Percentiles rank a stretch among this genome's conserved stretches.
phyloP scores from a whole-genome alignment of 148 eudicot species.

The Rhododendron williamsianum region DNA sequence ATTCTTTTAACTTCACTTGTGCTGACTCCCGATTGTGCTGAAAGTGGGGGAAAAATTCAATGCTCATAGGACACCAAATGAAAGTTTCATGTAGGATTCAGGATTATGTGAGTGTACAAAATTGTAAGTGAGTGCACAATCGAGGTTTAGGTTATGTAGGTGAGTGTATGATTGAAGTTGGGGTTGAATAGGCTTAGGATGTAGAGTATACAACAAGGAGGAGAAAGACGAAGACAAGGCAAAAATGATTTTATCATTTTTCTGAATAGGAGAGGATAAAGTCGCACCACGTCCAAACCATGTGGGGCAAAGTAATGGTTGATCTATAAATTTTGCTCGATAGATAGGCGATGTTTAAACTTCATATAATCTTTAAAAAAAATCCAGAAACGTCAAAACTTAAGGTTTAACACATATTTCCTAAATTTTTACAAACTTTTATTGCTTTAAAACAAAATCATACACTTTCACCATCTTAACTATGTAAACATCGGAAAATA shows the following conservation, averaged over 20 bases:
- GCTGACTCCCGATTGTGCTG: background rate
- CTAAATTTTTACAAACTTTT: background rate
- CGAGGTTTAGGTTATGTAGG: background rate
- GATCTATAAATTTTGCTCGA: background rate
- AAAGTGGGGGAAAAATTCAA: background rate
- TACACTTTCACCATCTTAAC: background rate
- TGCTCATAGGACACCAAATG: background rate
- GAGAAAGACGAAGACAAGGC: background rate
- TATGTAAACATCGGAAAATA: background rate
- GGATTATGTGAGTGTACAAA: background rate
- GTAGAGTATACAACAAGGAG: background rate
- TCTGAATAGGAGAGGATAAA: background rate
- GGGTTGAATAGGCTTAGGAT: background rate
- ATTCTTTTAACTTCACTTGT: background rate
- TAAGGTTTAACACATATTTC: background rate
- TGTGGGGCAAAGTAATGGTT: background rate
- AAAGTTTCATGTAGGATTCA: background rate
- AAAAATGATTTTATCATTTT: background rate
- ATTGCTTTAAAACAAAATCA: background rate
- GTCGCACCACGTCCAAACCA: background rate
- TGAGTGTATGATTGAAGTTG: background rate
- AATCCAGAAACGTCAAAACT: background rate
- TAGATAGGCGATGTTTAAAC: background rate
- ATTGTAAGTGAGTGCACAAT: background rate
- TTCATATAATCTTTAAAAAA: background rate